Conservation (phyloP, 2,329 filamentous ascomycete genomes). For the Aspergillus oerlinghausenensis region DNA sequence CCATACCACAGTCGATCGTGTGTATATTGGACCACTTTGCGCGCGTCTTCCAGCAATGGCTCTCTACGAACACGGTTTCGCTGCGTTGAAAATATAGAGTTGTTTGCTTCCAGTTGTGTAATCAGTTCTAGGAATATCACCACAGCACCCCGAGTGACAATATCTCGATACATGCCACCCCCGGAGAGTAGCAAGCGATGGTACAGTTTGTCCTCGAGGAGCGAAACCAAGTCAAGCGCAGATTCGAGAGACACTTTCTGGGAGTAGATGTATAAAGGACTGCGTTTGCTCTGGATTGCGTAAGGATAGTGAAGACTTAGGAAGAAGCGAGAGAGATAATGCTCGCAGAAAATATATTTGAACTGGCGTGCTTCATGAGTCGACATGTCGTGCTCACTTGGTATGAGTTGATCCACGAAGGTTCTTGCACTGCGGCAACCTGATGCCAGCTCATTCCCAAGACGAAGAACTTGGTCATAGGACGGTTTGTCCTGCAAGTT, state of each 20-base stretch:
- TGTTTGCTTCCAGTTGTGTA: constrained; percentile 6
- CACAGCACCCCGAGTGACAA: constrained; percentile 20
- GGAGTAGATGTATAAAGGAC: constrained; percentile 24
- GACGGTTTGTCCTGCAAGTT: constrained; percentile 15
- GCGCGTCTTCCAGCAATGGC: constrained; percentile 15
- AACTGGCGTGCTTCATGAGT: constrained; percentile 4
- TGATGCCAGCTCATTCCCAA: constrained; percentile 12
- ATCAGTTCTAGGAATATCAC: constrained; percentile 17
- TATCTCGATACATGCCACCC: constrained; percentile 27
- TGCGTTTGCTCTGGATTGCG: constrained; percentile 18
- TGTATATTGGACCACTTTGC: constrained; percentile 17
- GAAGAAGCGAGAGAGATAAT: constrained; percentile 17
- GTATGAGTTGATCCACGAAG: background rate
- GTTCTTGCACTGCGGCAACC: constrained; percentile 7
- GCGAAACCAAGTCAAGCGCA: constrained; percentile 21
- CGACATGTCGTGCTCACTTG: too few relatives aligned
- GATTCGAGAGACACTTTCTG: constrained; percentile 22
- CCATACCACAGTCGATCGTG: constrained; percentile 23
- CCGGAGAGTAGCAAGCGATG: constrained; percentile 19
- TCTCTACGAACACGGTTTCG: constrained; percentile 9
- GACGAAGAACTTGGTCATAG: constrained; percentile 17
- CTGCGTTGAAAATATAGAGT: constrained; percentile 7
- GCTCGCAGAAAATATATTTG: constrained; percentile 13
- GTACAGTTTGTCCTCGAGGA: constrained; percentile 22
- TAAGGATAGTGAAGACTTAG: constrained; percentile 20